Evolutionary conservation across 2,329 filamentous ascomycete genomes (phyloP), one percentile per base, ranked within the genome.

Genomic region (Calonectria ilicicola): DNA sequence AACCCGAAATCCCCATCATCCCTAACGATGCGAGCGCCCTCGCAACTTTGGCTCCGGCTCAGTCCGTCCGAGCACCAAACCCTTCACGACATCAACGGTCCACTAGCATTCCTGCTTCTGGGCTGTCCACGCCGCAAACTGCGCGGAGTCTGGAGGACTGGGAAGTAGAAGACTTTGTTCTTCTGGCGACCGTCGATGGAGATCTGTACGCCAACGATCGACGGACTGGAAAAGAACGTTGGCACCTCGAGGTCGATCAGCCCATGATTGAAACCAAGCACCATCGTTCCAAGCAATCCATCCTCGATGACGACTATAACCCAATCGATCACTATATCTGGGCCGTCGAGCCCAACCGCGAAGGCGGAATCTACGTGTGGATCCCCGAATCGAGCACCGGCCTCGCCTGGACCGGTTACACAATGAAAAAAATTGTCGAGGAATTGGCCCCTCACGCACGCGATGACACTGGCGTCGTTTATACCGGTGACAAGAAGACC

Each of bases 161-260:
- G 96, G 95, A 98, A 94, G 96, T 98, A 87, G 96, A 98, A 94
- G 96, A 98, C 89, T 98, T 98, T 91, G 94, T 98, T 88, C 95
- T 99, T 89, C 90, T 99, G 94, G 96, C 97, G 94, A 98, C 97
- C 91, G 94, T 98, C 91, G 96, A 98, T 89, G 97, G 97, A 89
- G 94, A 95, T 84, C 91, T 98, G 81, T 94, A 98, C 87, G 96
- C 96, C 83, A 92, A 92, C 84, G 95, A 98, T 87, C 92, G 97
- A 81, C 94, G 93, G 83, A 97, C 94, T 65, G 97, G 97, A 79
- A 90, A 93, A 75, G 90, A 93, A 79, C 93, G 93, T 82, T 98
- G 97, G 97, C 93, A 94, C 81, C 89, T 98, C 74, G 92, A 95
- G 84, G 91, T 94, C 73, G 94, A 95, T 78, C 92, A 93, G 79